Conservation (phyloP, 345 rosid genomes). For the Sonneratia caseolaris region DNA sequence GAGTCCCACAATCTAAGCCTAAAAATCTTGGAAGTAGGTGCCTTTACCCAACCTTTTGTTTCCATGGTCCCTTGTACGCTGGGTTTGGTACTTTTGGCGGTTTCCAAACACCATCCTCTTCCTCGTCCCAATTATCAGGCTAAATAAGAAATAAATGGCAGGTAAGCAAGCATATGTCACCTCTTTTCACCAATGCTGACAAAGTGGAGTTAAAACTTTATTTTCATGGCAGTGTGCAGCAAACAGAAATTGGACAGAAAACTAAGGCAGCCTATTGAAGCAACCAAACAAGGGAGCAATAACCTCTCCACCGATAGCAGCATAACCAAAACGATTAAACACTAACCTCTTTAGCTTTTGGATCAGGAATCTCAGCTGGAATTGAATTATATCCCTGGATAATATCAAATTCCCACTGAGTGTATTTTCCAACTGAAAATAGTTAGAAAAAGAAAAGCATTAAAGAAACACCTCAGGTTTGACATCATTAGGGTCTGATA, state of each 20-base stretch:
- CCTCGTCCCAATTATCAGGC: slow-evolving; percentile 78
- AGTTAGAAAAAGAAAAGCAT: slow-evolving; percentile 1
- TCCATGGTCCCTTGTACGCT: slow-evolving; percentile 72
- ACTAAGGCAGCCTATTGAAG: not conserved
- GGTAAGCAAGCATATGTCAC: slow-evolving; percentile 14
- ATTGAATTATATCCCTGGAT: slow-evolving; percentile 55
- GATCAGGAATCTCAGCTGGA: slow-evolving; percentile 54
- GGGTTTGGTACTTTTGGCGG: slow-evolving; percentile 64
- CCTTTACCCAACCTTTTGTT: slow-evolving; percentile 37
- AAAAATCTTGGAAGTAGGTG: not conserved
- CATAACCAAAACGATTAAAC: not conserved
- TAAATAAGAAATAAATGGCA: slow-evolving; percentile 12
- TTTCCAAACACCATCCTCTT: slow-evolving; percentile 64
- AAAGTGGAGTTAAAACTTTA: not conserved
- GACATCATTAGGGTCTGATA: slow-evolving; percentile 68
- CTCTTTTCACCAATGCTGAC: slow-evolving; percentile 18
- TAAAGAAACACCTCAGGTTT: slow-evolving; percentile 59
- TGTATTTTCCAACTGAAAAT: slow-evolving; percentile 5
- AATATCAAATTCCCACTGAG: slow-evolving; percentile 8
- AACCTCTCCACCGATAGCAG: not conserved
- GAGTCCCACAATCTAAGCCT: not conserved
- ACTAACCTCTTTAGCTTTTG: slow-evolving; percentile 55
- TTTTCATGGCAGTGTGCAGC: not conserved
- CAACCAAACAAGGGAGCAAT: not conserved
- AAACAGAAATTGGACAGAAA: not conserved